Percentiles rank a stretch among this genome's conserved stretches.
phyloP scores from a whole-genome alignment of 176 grass and related monocot genomes.

The Oryza brachyantha region DNA sequence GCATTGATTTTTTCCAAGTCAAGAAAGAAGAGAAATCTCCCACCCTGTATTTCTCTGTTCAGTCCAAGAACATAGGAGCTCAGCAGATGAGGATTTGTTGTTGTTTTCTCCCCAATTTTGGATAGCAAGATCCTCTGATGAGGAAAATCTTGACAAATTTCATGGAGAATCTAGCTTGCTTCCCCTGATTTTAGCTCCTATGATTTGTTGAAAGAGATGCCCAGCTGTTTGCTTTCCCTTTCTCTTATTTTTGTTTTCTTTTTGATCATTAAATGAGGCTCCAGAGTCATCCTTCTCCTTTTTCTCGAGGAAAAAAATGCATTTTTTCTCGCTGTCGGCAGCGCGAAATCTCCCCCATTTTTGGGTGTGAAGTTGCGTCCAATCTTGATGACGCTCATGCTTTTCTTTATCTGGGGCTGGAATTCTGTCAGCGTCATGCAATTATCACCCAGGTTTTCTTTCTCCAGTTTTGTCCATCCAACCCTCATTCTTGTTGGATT shows the following conservation, averaged over 20 bases:
- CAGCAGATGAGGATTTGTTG: not conserved
- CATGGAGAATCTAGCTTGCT: conserved; percentile 31
- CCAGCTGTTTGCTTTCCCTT: not conserved
- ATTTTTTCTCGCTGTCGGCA: conserved; percentile 29
- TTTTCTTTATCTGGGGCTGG: conserved; percentile 38
- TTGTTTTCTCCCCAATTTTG: not conserved
- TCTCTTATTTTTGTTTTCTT: conserved; percentile 5
- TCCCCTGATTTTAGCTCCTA: conserved; percentile 4
- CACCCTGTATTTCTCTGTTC: conserved; percentile 4
- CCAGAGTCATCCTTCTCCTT: not conserved
- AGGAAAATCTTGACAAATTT: not conserved
- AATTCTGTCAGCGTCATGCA: conserved; percentile 41
- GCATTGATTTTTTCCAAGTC: not conserved
- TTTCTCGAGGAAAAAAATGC: not conserved
- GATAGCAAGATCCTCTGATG: not conserved
- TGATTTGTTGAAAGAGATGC: conserved; percentile 8
- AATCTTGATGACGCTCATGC: conserved; percentile 21
- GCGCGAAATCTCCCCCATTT: conserved; percentile 18
- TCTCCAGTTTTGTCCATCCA: conserved; percentile 13
- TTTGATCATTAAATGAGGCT: conserved; percentile 17
- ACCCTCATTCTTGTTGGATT: not conserved
- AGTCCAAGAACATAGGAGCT: conserved; percentile 14
- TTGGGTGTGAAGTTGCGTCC: conserved; percentile 20
- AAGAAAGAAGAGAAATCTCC: not conserved
- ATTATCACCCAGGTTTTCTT: not conserved